Conservation (phyloP, 2,329 filamentous ascomycete genomes). For the Aureobasidium pullulans region DNA sequence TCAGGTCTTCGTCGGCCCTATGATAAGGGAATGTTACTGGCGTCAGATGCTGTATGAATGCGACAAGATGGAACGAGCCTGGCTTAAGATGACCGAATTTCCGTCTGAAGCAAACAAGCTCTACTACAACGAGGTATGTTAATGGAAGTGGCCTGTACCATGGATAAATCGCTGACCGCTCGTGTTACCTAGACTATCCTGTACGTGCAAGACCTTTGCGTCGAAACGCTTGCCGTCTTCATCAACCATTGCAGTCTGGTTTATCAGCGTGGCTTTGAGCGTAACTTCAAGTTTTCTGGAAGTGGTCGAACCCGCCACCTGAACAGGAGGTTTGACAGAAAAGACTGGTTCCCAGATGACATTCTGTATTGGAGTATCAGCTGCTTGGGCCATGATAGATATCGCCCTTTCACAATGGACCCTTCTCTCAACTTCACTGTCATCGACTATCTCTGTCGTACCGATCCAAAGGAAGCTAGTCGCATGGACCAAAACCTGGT, state of each 20-base stretch:
- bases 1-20: background rate
- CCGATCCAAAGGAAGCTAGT: background rate
- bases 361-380: background rate
- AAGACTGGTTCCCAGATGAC: background rate
- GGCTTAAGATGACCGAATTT: background rate
- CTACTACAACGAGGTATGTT: background rate
- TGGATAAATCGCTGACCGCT: too few species aligned
- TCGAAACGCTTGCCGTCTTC: slow-evolving; percentile 1
- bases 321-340: background rate
- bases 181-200: background rate
- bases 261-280: background rate
- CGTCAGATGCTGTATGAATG: background rate
- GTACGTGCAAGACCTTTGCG: background rate
- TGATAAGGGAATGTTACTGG: background rate
- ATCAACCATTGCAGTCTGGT: background rate
- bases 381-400: background rate
- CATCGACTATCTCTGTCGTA: background rate
- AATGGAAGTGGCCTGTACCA: background rate
- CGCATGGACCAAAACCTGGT: background rate
- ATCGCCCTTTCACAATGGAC: background rate
- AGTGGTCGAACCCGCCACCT: background rate
- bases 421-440: background rate
- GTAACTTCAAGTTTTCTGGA: background rate
- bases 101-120: background rate
- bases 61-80: background rate